Evolutionary conservation across 2,329 filamentous ascomycete genomes (phyloP), one percentile per base, ranked within the genome.

Genomic region (Phaeoacremonium minimum): DNA sequence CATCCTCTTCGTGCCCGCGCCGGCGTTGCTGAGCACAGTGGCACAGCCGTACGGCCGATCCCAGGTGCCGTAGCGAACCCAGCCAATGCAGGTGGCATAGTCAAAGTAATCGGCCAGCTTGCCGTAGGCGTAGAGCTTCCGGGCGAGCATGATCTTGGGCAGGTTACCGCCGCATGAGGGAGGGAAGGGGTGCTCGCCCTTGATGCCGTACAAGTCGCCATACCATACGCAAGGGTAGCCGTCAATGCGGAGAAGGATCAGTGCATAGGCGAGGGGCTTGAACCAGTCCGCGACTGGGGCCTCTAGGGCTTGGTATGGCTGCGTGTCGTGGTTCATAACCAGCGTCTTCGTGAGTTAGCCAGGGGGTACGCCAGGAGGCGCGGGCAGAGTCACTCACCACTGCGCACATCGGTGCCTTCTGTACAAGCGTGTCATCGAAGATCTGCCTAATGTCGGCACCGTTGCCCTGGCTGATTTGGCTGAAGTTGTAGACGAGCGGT

Each of bases 241-340:
- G 15, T 73, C 62, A 30, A 65, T 52, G 18, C 80, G 72, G 17
- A 88, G 74, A 2, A 89, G 72, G 37, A 87, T 86, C 30, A 88
- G 68, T 1, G 81, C 65, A 55, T 88, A 87, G 11, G 83, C 85
- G 13, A 87, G 66, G 0, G 81, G 73, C 56, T 86, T 86, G 64
- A 88, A 85, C 61, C 75, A 81, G 17, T 69, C 66, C 37, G 77
- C 71, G 28, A 88, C 75, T 2, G 74, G 73, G 1, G 78, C 75
- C 47, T 75, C 44, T 8, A 65, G 52, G 4, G 59, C 56, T 35
- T 65, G 61, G 43, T 56, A 56, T 0, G 60, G 61, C 40, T 65
- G 61, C 0, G 83, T 87, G 53, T 87, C 83, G 60, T 87, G 83
- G 56, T 85, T 87, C 58, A 77, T 78, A 2, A 87, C 80, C 5